phyloP scores from a whole-genome alignment of 345 rosid species.

The Cardamine chenopodiifolia region DNA sequence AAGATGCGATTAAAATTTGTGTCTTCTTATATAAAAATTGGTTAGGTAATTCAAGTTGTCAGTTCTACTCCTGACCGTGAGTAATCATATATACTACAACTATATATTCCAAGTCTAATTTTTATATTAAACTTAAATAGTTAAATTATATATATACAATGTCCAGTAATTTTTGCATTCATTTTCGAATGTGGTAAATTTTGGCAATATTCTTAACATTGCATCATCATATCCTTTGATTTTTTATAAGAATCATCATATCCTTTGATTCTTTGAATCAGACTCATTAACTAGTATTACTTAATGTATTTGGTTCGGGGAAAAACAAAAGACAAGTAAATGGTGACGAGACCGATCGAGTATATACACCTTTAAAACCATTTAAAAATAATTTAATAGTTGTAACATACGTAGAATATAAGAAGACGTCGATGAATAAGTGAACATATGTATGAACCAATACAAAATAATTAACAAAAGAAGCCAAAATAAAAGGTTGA shows the following conservation, averaged over 20 bases:
- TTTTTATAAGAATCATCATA: constrained; percentile 3
- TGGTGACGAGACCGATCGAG: constrained; percentile 6
- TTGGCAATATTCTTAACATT: constrained; percentile 13
- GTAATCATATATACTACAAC: background rate
- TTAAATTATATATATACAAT: background rate
- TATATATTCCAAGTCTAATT: background rate
- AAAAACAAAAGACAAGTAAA: constrained; percentile 13
- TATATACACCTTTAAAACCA: background rate
- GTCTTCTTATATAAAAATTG: no score
- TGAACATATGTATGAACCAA: background rate
- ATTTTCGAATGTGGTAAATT: background rate
- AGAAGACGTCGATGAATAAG: background rate
- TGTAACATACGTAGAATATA: background rate
- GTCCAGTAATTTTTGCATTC: background rate
- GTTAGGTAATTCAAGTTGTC: background rate
- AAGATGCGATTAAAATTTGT: no score
- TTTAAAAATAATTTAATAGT: background rate
- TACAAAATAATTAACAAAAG: background rate
- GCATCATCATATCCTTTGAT: background rate
- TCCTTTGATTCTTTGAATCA: background rate
- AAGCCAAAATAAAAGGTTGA: constrained; percentile 8
- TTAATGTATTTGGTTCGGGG: constrained; percentile 3
- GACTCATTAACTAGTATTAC: background rate
- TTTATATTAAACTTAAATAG: background rate
- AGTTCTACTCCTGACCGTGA: background rate